Conservation (phyloP, 768 basidiomycete genomes). For the Agrocybe pediades region DNA sequence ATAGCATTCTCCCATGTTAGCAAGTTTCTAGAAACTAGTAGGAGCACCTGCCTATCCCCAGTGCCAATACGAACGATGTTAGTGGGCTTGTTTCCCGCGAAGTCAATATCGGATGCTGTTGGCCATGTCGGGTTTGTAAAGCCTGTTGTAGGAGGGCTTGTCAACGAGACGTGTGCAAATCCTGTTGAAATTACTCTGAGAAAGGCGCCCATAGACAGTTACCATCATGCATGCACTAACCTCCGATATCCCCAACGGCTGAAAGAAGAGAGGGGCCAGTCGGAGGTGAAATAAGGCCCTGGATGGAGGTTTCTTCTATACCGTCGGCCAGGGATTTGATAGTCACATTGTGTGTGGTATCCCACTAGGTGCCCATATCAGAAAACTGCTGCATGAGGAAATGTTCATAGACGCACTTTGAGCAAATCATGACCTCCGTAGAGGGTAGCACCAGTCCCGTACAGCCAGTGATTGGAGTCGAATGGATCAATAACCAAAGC, state of each 20-base stretch:
- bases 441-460: conserved; percentile 69
- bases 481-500: conserved; percentile 64
- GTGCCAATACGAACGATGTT: conserved; percentile 57
- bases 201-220: not conserved
- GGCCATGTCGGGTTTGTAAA: conserved; percentile 51
- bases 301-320: conserved; percentile 63
- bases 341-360: conserved; percentile 57
- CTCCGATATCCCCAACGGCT: conserved; percentile 54
- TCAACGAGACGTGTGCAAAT: conserved; percentile 48
- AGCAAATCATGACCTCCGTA: conserved; percentile 59
- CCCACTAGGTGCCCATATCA: conserved; percentile 44
- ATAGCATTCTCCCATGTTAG: not conserved
- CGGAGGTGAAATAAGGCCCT: conserved; percentile 61
- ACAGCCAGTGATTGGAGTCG: conserved; percentile 69
- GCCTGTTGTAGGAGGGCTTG: conserved; percentile 36
- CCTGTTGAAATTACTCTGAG: conserved; percentile 28
- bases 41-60: conserved; percentile 37
- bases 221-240: conserved; percentile 26
- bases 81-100: conserved; percentile 50
- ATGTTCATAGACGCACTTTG: conserved; percentile 25
- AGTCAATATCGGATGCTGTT: conserved; percentile 51
- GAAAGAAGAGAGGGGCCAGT: conserved; percentile 59
- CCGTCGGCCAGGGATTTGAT: conserved; percentile 64
- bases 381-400: not conserved
- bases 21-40: not conserved